Evolutionary conservation across 2,329 filamentous ascomycete genomes (phyloP).

Genomic region (Alternaria longipes): DNA sequence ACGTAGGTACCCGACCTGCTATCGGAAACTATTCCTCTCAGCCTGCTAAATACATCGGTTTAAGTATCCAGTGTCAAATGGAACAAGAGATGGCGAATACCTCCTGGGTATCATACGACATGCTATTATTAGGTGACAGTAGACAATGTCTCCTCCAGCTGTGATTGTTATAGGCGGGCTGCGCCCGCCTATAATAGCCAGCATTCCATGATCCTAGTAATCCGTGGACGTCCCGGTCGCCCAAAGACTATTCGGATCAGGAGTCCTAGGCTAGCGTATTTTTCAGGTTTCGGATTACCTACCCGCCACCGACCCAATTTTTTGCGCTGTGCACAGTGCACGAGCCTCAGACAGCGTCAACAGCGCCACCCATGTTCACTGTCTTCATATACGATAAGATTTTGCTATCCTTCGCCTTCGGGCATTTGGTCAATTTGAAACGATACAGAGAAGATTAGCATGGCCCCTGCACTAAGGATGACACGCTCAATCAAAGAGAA

Average conservation of each 20-base stretch:
- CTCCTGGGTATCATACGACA: rapidly evolving
- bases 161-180: not conserved
- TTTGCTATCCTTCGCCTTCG: slow-evolving; percentile 18
- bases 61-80: rapidly evolving
- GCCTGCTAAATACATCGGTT: not conserved
- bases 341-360: too few species aligned
- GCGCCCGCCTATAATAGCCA: not conserved
- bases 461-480: slow-evolving; percentile 86
- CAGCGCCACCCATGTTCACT: rapidly evolving
- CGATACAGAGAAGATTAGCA: slow-evolving; percentile 55
- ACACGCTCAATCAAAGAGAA: slow-evolving; percentile 59
- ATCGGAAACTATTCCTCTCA: rapidly evolving
- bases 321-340: not conserved
- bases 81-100: not conserved
- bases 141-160: too few species aligned
- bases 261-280: not conserved
- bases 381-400: not conserved
- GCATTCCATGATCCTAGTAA: not conserved
- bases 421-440: slow-evolving; percentile 42
- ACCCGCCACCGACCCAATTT: not conserved
- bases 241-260: not conserved
- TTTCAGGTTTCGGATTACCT: not conserved
- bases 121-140: rapidly evolving
- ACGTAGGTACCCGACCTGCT: not conserved
- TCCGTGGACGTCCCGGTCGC: not conserved